Conservation (phyloP, 2,329 filamentous ascomycete genomes). For the Cylindrodendrum hubeiense region DNA sequence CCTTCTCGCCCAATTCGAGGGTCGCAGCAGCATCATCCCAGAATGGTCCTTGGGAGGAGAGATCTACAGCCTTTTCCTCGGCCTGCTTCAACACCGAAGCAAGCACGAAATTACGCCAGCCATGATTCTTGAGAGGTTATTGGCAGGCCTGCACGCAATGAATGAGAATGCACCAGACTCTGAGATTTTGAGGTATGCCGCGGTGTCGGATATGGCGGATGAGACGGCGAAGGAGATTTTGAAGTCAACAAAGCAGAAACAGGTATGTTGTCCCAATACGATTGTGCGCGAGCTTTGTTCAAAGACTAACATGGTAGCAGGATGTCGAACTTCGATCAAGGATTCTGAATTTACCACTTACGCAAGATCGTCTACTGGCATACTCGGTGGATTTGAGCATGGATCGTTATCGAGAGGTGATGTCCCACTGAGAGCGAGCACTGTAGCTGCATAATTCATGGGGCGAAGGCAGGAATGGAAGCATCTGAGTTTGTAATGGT, state of each 20-base stretch:
- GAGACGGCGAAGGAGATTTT: slow-evolving; percentile 77
- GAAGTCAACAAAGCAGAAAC: slow-evolving; percentile 65
- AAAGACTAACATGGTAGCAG: slow-evolving; percentile 41
- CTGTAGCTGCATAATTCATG: slow-evolving; percentile 13
- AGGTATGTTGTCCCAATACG: slow-evolving; percentile 57
- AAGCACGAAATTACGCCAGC: slow-evolving; percentile 56
- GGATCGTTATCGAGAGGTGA: slow-evolving; percentile 75
- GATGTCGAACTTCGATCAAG: slow-evolving; percentile 53
- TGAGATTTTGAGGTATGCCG: slow-evolving; percentile 71
- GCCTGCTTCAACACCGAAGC: slow-evolving; percentile 60
- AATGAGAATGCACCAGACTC: slow-evolving; percentile 57
- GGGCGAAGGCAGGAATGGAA: slow-evolving; percentile 4
- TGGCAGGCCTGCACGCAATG: slow-evolving; percentile 68
- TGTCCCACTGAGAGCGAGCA: slow-evolving; percentile 57
- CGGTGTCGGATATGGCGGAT: slow-evolving; percentile 84
- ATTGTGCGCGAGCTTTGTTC: neutral
- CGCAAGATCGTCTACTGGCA: slow-evolving; percentile 77
- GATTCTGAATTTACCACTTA: slow-evolving; percentile 73
- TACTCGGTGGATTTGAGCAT: slow-evolving; percentile 79
- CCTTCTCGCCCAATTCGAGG: slow-evolving; percentile 79
- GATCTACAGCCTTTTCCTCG: slow-evolving; percentile 77
- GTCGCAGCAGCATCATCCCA: slow-evolving; percentile 69
- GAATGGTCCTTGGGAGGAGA: slow-evolving; percentile 85
- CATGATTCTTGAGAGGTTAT: slow-evolving; percentile 66
- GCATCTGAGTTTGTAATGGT: slow-evolving; percentile 32